phyloP scores from a whole-genome alignment of 768 basidiomycete species.

The Roridomyces roridus region DNA sequence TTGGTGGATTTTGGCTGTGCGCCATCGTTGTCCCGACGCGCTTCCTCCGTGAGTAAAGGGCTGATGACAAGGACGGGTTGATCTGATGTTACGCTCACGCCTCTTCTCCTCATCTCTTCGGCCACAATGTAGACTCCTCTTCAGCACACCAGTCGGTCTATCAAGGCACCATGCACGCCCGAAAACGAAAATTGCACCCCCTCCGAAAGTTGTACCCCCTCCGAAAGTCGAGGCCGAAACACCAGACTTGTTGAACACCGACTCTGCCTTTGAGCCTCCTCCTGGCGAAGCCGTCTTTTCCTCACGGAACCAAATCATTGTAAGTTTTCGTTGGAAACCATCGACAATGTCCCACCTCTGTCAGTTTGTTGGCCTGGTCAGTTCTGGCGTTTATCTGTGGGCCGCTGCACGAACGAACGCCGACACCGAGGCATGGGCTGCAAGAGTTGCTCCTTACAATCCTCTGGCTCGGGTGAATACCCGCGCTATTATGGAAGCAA shows the following conservation, averaged over 20 bases:
- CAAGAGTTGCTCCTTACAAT: neutral
- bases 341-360: neutral
- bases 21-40: no score
- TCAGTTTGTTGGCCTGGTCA: slow-evolving; percentile 10
- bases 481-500: neutral
- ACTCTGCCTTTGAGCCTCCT: neutral
- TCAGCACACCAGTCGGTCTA: neutral
- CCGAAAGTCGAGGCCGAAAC: no score
- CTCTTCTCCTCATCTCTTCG: neutral
- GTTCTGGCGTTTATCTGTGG: slow-evolving; percentile 6
- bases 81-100: no score
- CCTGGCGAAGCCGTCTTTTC: neutral
- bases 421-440: slow-evolving; percentile 4
- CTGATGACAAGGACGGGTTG: no score
- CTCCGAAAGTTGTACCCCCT: no score
- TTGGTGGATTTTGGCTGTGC: no score
- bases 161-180: neutral
- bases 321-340: neutral
- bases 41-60: no score
- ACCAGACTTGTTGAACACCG: neutral
- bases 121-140: slow-evolving; percentile 5
- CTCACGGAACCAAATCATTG: slow-evolving; percentile 6
- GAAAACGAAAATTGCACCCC: neutral
- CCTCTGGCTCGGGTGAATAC: neutral
- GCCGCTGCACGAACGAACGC: slow-evolving; percentile 18